Percentiles rank a stretch among this genome's conserved stretches.
Evolutionary conservation across 2,329 filamentous ascomycete genomes (phyloP).

Genomic region (Atkinsonella texensis): DNA sequence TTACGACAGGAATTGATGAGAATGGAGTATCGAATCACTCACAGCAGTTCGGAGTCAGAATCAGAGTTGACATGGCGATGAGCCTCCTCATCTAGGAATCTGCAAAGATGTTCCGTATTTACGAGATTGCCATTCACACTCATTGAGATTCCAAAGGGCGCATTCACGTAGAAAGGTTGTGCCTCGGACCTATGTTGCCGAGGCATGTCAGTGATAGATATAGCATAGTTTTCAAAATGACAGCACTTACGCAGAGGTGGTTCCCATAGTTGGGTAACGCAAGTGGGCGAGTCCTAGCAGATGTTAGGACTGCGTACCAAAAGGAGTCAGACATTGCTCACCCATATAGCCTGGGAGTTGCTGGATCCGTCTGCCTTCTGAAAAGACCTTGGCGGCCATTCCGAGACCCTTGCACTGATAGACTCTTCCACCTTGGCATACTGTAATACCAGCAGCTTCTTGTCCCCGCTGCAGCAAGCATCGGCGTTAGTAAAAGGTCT

Average conservation of each 20-base stretch:
- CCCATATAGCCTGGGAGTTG: slow-evolving; percentile 60
- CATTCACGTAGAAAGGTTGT: slow-evolving; percentile 83
- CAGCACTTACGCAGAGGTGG: slow-evolving; percentile 37
- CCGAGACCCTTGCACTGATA: slow-evolving; percentile 70
- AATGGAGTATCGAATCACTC: not conserved
- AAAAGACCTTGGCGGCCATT: slow-evolving; percentile 46
- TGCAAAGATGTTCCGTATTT: slow-evolving; percentile 56
- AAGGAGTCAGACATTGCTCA: not conserved
- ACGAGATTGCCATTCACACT: slow-evolving; percentile 84
- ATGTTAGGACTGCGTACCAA: not conserved
- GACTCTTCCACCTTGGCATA: slow-evolving; percentile 67
- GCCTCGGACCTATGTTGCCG: slow-evolving; percentile 57
- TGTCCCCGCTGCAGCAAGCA: slow-evolving; percentile 44
- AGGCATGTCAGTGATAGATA: too few species aligned
- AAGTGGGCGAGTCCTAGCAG: slow-evolving; percentile 53
- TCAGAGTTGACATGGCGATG: slow-evolving; percentile 86
- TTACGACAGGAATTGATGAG: too few species aligned
- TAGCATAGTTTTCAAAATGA: too few species aligned
- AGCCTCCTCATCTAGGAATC: slow-evolving; percentile 63
- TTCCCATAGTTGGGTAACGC: slow-evolving; percentile 82
- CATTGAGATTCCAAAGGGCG: slow-evolving; percentile 70
- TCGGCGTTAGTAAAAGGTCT: slow-evolving; percentile 11
- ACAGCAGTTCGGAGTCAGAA: slow-evolving; percentile 58
- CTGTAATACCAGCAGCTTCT: slow-evolving; percentile 77
- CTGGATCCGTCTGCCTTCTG: slow-evolving; percentile 60